These are phyloP conservation scores for Aspergillus saccharolyticus DNA, from an alignment of 495 filamentous ascomycete genomes.

Conservation along the genomic window DNA sequence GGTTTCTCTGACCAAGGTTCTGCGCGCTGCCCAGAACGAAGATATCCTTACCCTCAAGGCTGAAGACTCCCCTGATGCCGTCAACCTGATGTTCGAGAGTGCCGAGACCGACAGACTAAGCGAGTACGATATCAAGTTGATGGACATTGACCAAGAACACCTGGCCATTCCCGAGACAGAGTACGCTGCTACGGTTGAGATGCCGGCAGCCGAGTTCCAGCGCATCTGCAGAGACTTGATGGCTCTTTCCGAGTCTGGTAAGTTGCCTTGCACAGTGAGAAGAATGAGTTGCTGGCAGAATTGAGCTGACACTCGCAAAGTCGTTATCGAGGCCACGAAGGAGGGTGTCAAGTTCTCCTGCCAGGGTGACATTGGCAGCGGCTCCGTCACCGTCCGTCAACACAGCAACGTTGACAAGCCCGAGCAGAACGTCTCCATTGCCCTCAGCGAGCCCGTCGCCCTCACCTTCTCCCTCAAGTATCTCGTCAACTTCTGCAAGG, in stretches of 20 bases:
- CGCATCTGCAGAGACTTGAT: constrained; percentile 90
- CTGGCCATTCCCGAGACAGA: constrained; percentile 98
- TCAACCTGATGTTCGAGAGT: constrained; percentile 96
- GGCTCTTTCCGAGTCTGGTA: constrained; percentile 90
- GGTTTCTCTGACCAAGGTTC: constrained; percentile 91
- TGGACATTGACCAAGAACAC: constrained; percentile 99
- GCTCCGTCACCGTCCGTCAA: constrained; percentile 83
- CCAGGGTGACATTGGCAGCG: constrained; percentile 91
- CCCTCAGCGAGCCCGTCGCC: constrained; percentile 84
- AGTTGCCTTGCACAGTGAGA: background rate
- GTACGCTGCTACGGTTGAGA: constrained; percentile 83
- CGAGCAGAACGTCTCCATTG: constrained; percentile 77
- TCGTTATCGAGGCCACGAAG: constrained; percentile 93
- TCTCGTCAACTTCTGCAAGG: constrained; percentile 99
- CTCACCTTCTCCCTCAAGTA: constrained; percentile 99
- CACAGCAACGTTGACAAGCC: constrained; percentile 91
- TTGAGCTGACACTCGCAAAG: constrained; percentile 36
- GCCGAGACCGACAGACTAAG: constrained; percentile 82
- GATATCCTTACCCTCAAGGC: constrained; percentile 96
- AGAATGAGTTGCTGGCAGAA: background rate
- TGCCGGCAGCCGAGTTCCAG: constrained; percentile 90
- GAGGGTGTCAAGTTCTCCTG: constrained; percentile 96
- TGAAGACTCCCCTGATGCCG: constrained; percentile 88
- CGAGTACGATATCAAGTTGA: constrained; percentile 99
- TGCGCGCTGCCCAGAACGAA: constrained; percentile 89